Percentiles rank a stretch among this genome's conserved stretches.
Conservation (phyloP, 2,329 filamentous ascomycete genomes). For the Diaporthe ilicicola region DNA sequence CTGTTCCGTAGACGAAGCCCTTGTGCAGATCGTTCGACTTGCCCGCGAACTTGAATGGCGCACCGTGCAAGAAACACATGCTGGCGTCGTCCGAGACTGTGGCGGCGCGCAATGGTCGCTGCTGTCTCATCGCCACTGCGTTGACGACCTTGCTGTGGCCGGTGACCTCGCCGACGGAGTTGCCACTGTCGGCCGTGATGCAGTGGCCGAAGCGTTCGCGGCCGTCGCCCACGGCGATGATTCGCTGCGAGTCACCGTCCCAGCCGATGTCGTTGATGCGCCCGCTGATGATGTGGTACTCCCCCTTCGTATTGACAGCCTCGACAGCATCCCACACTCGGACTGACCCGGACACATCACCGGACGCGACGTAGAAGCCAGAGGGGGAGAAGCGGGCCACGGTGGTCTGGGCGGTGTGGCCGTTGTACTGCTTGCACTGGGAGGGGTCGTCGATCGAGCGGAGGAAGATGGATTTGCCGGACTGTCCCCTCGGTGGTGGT, state of each 20-base stretch:
- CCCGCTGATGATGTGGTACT: conserved; percentile 93
- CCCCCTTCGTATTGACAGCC: conserved; percentile 85
- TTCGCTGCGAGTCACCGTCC: conserved; percentile 95
- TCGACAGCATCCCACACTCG: conserved; percentile 93
- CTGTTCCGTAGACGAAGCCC: conserved; percentile 87
- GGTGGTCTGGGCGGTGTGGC: conserved; percentile 87
- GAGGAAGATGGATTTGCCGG: conserved; percentile 95
- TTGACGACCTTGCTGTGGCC: conserved; percentile 94
- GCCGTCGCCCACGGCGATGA: conserved; percentile 95
- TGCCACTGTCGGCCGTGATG: conserved; percentile 94
- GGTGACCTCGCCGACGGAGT: conserved; percentile 92
- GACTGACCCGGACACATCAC: conserved; percentile 84
- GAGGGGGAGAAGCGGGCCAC: conserved; percentile 94
- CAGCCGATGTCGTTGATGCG: conserved; percentile 96
- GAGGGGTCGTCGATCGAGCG: conserved; percentile 92
- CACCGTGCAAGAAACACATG: conserved; percentile 36
- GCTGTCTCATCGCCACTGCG: conserved; percentile 86
- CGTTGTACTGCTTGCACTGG: conserved; percentile 87
- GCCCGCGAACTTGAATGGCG: conserved; percentile 88
- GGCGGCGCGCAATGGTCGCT: conserved; percentile 83
- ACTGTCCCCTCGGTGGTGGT: conserved; percentile 57
- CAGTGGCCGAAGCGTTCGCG: conserved; percentile 93
- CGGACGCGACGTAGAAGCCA: conserved; percentile 93
- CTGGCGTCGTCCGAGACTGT: conserved; percentile 48
- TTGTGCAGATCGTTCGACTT: conserved; percentile 82